phyloP scores from a whole-genome alignment of 768 basidiomycete genomes.

The Pisolithus orientalis region DNA sequence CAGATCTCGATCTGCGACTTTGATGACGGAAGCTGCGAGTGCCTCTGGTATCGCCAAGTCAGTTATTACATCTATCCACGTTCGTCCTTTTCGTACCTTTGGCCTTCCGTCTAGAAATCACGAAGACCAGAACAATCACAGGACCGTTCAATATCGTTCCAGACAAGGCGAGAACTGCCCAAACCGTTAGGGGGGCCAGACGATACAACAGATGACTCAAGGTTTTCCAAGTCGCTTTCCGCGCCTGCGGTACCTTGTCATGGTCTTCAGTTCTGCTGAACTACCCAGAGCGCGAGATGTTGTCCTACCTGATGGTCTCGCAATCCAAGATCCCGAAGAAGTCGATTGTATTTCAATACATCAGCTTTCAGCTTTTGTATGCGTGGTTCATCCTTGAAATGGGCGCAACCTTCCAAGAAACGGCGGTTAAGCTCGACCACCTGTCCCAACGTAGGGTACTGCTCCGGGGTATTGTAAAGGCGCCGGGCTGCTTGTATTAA shows the following conservation, averaged over 20 bases:
- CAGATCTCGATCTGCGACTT: conserved; percentile 92
- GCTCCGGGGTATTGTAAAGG: conserved; percentile 90
- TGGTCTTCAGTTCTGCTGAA: not conserved
- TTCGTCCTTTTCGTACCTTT: conserved; percentile 48
- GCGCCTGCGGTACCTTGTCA: conserved; percentile 75
- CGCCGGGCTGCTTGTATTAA: conserved; percentile 93
- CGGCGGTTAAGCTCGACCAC: conserved; percentile 92
- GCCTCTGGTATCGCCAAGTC: conserved; percentile 57
- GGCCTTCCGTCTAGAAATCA: conserved; percentile 85
- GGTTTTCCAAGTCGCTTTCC: conserved; percentile 82
- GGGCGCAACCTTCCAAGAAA: conserved; percentile 85
- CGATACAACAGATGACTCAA: conserved; percentile 84
- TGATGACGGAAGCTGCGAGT: conserved; percentile 90
- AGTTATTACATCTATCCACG: not conserved
- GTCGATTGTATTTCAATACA: conserved; percentile 86
- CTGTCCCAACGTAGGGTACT: conserved; percentile 90
- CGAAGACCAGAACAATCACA: conserved; percentile 84
- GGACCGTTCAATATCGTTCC: conserved; percentile 90
- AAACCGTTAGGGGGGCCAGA: conserved; percentile 64
- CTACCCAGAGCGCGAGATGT: not conserved
- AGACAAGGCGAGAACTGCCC: conserved; percentile 82
- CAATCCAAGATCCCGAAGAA: conserved; percentile 82
- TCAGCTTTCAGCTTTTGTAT: conserved; percentile 73
- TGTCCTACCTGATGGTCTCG: conserved; percentile 81
- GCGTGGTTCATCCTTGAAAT: conserved; percentile 91